Conservation (phyloP, 805 yeast genomes). For the Teunomyces panamensis region DNA sequence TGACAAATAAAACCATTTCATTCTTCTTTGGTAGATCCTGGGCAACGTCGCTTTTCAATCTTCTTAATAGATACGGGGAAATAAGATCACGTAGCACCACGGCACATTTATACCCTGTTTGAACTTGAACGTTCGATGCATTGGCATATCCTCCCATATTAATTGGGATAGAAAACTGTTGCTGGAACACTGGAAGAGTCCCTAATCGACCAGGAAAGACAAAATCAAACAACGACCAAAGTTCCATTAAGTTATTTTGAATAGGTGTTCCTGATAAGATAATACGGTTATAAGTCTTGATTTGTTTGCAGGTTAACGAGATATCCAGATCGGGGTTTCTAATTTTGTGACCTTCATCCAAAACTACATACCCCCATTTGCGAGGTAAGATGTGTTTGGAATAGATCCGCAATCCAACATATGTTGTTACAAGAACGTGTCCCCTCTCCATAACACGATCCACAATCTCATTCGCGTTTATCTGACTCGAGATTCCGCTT, state of each 20-base stretch:
- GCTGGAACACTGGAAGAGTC: conserved; percentile 90
- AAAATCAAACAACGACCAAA: conserved; percentile 95
- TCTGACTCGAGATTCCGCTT: conserved; percentile 27
- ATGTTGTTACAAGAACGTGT: conserved; percentile 86
- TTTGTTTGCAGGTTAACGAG: conserved; percentile 77
- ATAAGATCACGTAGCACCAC: conserved; percentile 83
- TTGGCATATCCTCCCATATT: conserved; percentile 98
- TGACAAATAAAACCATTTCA: conserved; percentile 92
- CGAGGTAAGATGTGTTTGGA: conserved; percentile 58
- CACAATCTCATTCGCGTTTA: conserved; percentile 47
- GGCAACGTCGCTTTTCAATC: conserved; percentile 93
- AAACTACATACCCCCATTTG: conserved; percentile 84
- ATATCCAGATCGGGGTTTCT: conserved; percentile 91
- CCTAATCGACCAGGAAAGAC: conserved; percentile 94
- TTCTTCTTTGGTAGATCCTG: conserved; percentile 89
- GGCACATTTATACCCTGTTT: conserved; percentile 94
- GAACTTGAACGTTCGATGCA: conserved; percentile 93
- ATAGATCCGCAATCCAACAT: conserved; percentile 78
- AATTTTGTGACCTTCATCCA: conserved; percentile 97
- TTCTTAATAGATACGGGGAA: conserved; percentile 80
- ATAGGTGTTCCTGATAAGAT: conserved; percentile 96
- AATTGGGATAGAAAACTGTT: conserved; percentile 88
- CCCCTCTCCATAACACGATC: conserved; percentile 64
- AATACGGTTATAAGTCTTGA: conserved; percentile 80
- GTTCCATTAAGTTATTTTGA: conserved; percentile 85